A percentile compares a stretch with the other conserved stretches of the same genome.
Conservation (phyloP, 345 rosid species). For the Populus tremula region DNA sequence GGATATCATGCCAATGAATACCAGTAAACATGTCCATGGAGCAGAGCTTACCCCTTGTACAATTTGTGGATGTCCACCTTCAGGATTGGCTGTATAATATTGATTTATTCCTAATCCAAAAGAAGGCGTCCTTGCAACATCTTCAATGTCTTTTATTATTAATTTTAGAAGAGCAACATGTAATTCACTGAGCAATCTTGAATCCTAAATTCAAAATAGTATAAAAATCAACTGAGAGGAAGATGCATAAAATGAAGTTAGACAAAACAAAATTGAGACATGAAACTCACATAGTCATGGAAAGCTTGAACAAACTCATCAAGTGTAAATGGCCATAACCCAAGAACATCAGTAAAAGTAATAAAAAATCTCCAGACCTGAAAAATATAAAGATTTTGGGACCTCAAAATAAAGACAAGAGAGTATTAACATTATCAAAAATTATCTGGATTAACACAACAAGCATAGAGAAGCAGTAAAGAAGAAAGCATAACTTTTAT, state of each 20-base stretch:
- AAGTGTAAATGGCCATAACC: slow-evolving; percentile 97
- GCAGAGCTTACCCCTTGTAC: slow-evolving; percentile 81
- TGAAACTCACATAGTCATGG: slow-evolving; percentile 81
- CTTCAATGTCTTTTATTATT: slow-evolving; percentile 85
- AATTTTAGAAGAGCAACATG: slow-evolving; percentile 78
- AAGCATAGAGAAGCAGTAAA: slow-evolving; percentile 3
- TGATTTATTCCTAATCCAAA: slow-evolving; percentile 80
- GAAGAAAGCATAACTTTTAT: not conserved
- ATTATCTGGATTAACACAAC: slow-evolving; percentile 3
- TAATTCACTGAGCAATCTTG: slow-evolving; percentile 91
- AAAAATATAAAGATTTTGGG: slow-evolving; percentile 27
- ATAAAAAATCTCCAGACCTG: slow-evolving; percentile 96
- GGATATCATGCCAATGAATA: slow-evolving; percentile 1
- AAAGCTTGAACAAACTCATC: slow-evolving; percentile 97
- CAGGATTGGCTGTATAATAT: slow-evolving; percentile 77
- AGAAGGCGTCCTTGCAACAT: slow-evolving; percentile 87
- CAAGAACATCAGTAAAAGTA: slow-evolving; percentile 88
- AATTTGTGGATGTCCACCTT: slow-evolving; percentile 94
- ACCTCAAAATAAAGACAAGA: slow-evolving; percentile 8
- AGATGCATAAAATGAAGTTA: slow-evolving; percentile 6
- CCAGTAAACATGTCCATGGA: slow-evolving; percentile 10
- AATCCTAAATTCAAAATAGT: slow-evolving; percentile 58
- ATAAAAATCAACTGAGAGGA: slow-evolving; percentile 14
- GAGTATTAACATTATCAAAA: not conserved
- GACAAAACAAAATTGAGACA: not conserved